A percentile compares a stretch with the other conserved stretches of the same genome.
These are phyloP conservation scores for Colletotrichum viniferum DNA, from an alignment of 2,329 filamentous ascomycete species.

Conservation along the genomic window DNA sequence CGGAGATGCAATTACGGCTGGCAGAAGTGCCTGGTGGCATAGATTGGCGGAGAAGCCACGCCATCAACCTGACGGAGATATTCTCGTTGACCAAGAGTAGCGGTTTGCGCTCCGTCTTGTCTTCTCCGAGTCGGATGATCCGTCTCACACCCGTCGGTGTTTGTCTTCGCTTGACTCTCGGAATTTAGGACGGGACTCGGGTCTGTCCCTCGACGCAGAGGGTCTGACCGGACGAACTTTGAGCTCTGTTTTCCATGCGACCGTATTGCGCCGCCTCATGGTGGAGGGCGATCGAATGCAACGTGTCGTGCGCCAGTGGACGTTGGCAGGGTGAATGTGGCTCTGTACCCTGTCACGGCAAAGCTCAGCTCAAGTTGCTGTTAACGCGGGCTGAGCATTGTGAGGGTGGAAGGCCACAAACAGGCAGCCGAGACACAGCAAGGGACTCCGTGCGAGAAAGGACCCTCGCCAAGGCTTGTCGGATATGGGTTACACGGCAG, in stretches of 20 bases:
- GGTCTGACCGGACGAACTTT: background rate
- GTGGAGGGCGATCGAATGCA: background rate
- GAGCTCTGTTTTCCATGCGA: background rate
- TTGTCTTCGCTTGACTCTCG: background rate
- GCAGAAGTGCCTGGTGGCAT: background rate
- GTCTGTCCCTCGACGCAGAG: background rate
- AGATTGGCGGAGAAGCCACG: background rate
- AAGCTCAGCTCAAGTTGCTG: background rate
- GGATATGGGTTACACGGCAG: background rate
- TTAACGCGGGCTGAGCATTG: background rate
- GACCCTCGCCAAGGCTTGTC: background rate
- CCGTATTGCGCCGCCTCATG: background rate
- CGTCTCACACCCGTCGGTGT: constrained; percentile 1
- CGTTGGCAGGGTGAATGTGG: background rate
- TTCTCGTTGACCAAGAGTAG: background rate
- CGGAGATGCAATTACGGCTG: background rate
- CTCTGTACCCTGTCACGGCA: background rate
- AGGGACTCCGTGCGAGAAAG: background rate
- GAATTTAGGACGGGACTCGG: background rate
- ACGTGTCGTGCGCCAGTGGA: background rate
- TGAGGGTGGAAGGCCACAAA: background rate
- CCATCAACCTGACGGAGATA: background rate
- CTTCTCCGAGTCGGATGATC: background rate
- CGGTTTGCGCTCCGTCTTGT: background rate
- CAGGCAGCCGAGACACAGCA: constrained; percentile 11